A percentile compares a stretch with the other conserved stretches of the same genome.
Conservation (phyloP, 371 early-diverging fungal genomes). For the Apophysomyces sp. region DNA sequence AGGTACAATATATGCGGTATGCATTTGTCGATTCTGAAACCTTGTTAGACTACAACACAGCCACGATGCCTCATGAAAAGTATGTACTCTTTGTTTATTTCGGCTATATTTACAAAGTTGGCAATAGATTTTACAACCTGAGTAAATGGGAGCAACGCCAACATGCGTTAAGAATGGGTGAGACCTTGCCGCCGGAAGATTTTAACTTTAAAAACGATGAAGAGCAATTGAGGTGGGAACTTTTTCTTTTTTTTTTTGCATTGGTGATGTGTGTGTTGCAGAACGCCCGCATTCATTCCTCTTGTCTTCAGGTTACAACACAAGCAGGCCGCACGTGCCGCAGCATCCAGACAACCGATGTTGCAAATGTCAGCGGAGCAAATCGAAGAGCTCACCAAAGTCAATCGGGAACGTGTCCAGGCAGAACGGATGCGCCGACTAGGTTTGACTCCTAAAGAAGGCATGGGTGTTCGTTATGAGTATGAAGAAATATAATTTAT, state of each 20-base stretch:
- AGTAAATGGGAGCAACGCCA: constrained; percentile 61
- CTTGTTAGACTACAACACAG: constrained; percentile 67
- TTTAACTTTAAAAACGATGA: constrained; percentile 47
- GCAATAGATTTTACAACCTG: constrained; percentile 53
- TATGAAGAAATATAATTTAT: constrained; percentile 18
- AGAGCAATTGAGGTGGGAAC: constrained; percentile 42
- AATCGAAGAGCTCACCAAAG: constrained; percentile 61
- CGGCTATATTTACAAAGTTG: constrained; percentile 2
- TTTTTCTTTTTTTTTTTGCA: neutral
- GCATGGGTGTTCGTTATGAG: constrained; percentile 54
- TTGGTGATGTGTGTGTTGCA: too few species aligned
- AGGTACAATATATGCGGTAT: constrained; percentile 14
- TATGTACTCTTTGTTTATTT: constrained; percentile 29
- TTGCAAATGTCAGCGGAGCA: constrained; percentile 53
- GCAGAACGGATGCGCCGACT: constrained; percentile 68
- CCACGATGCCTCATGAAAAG: constrained; percentile 71
- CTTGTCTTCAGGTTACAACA: constrained; percentile 16
- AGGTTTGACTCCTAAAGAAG: constrained; percentile 54
- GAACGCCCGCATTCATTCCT: neutral
- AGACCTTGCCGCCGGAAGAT: constrained; percentile 22
- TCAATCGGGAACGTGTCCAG: constrained; percentile 65
- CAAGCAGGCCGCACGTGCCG: constrained; percentile 12
- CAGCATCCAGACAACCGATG: constrained; percentile 29
- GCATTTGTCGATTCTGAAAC: neutral
- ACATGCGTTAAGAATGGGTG: constrained; percentile 57